phyloP scores from a whole-genome alignment of 495 filamentous ascomycete genomes.

The Cryomyces antarcticus region DNA sequence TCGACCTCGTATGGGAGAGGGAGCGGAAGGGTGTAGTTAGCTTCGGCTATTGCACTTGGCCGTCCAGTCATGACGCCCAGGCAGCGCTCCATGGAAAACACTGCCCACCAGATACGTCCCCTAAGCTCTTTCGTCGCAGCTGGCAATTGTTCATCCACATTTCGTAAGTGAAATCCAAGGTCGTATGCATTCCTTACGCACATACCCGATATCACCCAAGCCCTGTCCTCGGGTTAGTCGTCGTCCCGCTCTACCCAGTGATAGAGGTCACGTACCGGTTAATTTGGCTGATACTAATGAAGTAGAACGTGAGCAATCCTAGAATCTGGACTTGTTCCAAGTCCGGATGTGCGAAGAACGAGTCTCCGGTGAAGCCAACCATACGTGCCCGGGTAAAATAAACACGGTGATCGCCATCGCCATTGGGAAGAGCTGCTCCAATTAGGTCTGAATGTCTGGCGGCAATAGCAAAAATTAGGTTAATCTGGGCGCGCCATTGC shows the following conservation, averaged over 20 bases:
- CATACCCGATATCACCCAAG: slow-evolving; percentile 39
- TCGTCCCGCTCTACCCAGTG: neutral
- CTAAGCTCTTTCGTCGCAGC: slow-evolving; percentile 5
- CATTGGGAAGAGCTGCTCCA: slow-evolving; percentile 23
- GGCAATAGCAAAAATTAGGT: slow-evolving; percentile 42
- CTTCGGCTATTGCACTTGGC: slow-evolving; percentile 5
- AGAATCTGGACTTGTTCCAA: slow-evolving; percentile 37
- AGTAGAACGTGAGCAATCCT: slow-evolving; percentile 37
- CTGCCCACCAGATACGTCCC: slow-evolving; percentile 8
- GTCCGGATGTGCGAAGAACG: slow-evolving; percentile 32
- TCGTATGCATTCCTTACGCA: slow-evolving; percentile 35
- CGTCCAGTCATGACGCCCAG: slow-evolving; percentile 7
- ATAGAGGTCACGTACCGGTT: slow-evolving; percentile 28
- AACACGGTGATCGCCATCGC: slow-evolving; percentile 29
- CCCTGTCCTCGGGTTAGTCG: slow-evolving; percentile 18
- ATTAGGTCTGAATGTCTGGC: slow-evolving; percentile 29
- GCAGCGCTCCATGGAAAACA: slow-evolving; percentile 8
- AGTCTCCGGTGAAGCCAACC: slow-evolving; percentile 29
- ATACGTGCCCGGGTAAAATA: slow-evolving; percentile 35
- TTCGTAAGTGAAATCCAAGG: slow-evolving; percentile 40
- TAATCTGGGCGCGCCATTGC: slow-evolving; percentile 37
- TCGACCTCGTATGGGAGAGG: slow-evolving; percentile 7
- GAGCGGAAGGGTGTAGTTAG: slow-evolving; percentile 6
- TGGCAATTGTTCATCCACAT: slow-evolving; percentile 15
- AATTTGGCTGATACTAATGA: slow-evolving; percentile 34